Percentiles rank a stretch among this genome's conserved stretches.
These are phyloP conservation scores for Daedaleopsis nitida DNA, from an alignment of 768 basidiomycete genomes.

Conservation along the genomic window DNA sequence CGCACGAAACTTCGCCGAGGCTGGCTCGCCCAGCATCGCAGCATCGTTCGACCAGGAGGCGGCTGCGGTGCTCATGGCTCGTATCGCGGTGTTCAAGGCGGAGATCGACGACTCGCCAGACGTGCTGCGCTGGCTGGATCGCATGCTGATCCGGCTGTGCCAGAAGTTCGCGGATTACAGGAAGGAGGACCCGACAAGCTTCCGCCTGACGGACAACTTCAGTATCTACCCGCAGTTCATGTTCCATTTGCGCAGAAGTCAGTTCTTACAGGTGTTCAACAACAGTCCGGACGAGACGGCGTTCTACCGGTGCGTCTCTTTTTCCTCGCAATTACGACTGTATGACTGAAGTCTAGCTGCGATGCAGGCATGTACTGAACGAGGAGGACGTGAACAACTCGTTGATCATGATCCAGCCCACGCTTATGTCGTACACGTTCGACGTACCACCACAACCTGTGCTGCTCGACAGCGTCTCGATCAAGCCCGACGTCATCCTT, in stretches of 20 bases:
- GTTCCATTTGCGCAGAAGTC: slow-evolving; percentile 97
- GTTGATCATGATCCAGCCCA: slow-evolving; percentile 99
- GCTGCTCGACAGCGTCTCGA: slow-evolving; percentile 94
- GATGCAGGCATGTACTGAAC: slow-evolving; percentile 82
- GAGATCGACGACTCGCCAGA: slow-evolving; percentile 98
- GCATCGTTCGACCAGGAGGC: slow-evolving; percentile 98
- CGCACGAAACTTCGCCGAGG: slow-evolving; percentile 96
- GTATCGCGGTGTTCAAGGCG: slow-evolving; percentile 98
- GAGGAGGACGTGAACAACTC: slow-evolving; percentile 99
- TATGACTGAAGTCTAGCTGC: background rate
- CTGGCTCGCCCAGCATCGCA: slow-evolving; percentile 91
- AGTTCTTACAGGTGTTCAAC: slow-evolving; percentile 99
- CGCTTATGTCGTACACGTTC: slow-evolving; percentile 97
- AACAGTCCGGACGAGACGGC: slow-evolving; percentile 99
- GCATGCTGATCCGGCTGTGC: slow-evolving; percentile 97
- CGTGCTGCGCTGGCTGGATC: slow-evolving; percentile 94
- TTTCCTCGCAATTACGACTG: background rate
- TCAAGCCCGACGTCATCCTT: slow-evolving; percentile 95
- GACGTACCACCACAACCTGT: slow-evolving; percentile 92
- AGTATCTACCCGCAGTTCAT: slow-evolving; percentile 99
- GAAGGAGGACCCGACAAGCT: slow-evolving; percentile 95
- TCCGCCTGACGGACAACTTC: slow-evolving; percentile 93
- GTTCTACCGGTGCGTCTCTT: slow-evolving; percentile 77
- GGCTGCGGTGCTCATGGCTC: slow-evolving; percentile 95
- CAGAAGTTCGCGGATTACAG: slow-evolving; percentile 99